Base-by-base conservation (phyloP, 345 rosid species). In the Hypericum androsaemum region DNA sequence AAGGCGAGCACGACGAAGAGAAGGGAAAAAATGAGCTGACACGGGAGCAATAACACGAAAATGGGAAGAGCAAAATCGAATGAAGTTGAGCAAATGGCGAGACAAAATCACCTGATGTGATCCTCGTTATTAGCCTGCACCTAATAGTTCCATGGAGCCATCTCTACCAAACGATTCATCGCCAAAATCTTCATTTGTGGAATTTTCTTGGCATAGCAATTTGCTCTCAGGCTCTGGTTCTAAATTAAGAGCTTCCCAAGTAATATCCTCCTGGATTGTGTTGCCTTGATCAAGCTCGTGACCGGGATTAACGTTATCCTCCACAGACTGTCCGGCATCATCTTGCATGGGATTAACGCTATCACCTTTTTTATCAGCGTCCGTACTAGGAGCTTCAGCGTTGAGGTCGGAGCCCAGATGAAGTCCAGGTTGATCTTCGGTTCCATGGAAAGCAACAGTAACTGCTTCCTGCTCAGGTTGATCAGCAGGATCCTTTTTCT, bases 141-240 rank as follows among this genome's bases (percentile, higher is more conserved):
- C 73, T 53, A 73, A 45, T 8, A 81, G 71, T 68, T 68, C 88
- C 38, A 54, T 71, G 0, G 77, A 64, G 53, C 71, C 70, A 37
- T 80, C 83, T 64, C 67, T 69, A 51, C 65, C 76, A 64, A 77
- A 86, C 37, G 78, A 59, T 63, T 74, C 90, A 53, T 87, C 87
- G 39, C 83, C 95, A 74, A 92, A 88, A 67, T 85, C 96, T 56
- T 83, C 89, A 73, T 77, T 81, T 22, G 77, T 81, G 52, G 97
- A 85, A 77, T 88, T 81, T 72, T 88, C 94, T 70, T 78, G 95
- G 68, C 97, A 83, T 45, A 78, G 43, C 64, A 92, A 71, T 46
- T 77, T 80, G 63, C 72, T 77, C 53, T 81, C 94, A 43, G 54
- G 80, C 42, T 40, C 64, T 1, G 76, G 76, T 65, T 84, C 71